These are phyloP conservation scores for Sugiyamaella valdiviana DNA, from an alignment of 805 yeast genomes.

Conservation along the genomic window DNA sequence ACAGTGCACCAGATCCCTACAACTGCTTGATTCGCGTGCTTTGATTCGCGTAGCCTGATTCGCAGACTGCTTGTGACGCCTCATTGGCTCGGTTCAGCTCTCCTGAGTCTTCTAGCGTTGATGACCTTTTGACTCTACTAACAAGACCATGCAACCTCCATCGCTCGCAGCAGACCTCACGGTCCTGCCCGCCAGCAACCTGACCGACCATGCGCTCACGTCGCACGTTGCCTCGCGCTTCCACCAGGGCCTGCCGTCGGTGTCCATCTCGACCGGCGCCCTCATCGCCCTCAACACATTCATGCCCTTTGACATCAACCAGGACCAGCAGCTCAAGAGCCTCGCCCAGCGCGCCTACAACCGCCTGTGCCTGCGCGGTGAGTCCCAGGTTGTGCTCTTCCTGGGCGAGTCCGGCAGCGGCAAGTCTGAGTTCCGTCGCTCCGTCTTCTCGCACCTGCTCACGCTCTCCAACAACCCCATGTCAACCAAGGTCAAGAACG, in stretches of 20 bases:
- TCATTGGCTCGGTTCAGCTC: no score
- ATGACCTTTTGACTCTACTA: no score
- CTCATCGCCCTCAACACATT: slow-evolving; percentile 37
- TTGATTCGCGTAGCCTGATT: no score
- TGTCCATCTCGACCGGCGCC: slow-evolving; percentile 34
- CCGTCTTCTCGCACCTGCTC: slow-evolving; percentile 28
- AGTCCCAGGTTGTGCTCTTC: slow-evolving; percentile 34
- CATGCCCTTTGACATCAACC: slow-evolving; percentile 32
- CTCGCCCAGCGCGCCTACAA: slow-evolving; percentile 35
- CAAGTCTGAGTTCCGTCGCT: slow-evolving; percentile 33
- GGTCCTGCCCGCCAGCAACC: slow-evolving; percentile 31
- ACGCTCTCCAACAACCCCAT: slow-evolving; percentile 34
- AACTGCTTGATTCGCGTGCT: no score
- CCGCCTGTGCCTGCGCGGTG: slow-evolving; percentile 33
- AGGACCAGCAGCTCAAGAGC: slow-evolving; percentile 33
- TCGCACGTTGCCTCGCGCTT: slow-evolving; percentile 39
- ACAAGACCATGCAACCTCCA: no score
- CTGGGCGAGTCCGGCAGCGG: slow-evolving; percentile 39
- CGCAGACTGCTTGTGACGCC: no score
- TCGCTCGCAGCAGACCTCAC: slow-evolving; percentile 30
- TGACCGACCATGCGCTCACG: slow-evolving; percentile 37
- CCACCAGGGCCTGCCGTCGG: slow-evolving; percentile 38
- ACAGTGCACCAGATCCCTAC: no score
- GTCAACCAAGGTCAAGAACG: slow-evolving; percentile 30
- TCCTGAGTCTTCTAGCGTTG: no score